Evolutionary conservation across 116 monocot species (phyloP).

Genomic region (Trichopus zeylanicus): DNA sequence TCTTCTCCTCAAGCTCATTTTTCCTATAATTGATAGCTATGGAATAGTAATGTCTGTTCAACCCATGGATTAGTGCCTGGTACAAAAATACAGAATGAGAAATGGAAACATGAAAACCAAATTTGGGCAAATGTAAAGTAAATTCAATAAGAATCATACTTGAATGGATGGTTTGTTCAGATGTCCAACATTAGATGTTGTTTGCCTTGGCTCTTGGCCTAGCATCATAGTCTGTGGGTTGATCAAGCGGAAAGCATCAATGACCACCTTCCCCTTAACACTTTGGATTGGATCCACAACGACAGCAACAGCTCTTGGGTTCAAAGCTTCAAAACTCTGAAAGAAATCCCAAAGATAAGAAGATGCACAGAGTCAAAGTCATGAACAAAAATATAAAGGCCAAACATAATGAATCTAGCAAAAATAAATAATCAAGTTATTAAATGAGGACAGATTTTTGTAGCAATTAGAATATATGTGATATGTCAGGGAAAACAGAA

Average conservation of each 20-base stretch:
- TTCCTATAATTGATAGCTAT: constrained; percentile 89
- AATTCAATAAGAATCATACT: constrained; percentile 14
- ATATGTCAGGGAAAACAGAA: no score
- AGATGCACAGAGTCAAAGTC: neutral
- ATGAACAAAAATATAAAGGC: neutral
- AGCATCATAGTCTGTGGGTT: constrained; percentile 99
- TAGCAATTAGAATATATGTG: no score
- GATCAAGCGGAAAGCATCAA: constrained; percentile 94
- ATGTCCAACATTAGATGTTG: constrained; percentile 86
- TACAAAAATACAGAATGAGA: neutral
- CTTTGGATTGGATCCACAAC: constrained; percentile 96
- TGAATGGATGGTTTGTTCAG: constrained; percentile 92
- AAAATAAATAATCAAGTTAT: no score
- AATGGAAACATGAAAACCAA: neutral
- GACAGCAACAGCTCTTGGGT: constrained; percentile 91
- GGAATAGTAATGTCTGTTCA: constrained; percentile 89
- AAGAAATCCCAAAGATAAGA: neutral
- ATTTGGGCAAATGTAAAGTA: neutral
- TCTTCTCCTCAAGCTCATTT: constrained; percentile 93
- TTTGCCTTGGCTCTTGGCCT: constrained; percentile 94
- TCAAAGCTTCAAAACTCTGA: constrained; percentile 94
- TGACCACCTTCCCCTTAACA: constrained; percentile 98
- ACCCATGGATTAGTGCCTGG: constrained; percentile 78
- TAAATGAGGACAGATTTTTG: no score
- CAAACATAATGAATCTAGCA: no score